Evolutionary conservation across 2,329 filamentous ascomycete species (phyloP).

Genomic region (Aspergillus novoparasiticus): DNA sequence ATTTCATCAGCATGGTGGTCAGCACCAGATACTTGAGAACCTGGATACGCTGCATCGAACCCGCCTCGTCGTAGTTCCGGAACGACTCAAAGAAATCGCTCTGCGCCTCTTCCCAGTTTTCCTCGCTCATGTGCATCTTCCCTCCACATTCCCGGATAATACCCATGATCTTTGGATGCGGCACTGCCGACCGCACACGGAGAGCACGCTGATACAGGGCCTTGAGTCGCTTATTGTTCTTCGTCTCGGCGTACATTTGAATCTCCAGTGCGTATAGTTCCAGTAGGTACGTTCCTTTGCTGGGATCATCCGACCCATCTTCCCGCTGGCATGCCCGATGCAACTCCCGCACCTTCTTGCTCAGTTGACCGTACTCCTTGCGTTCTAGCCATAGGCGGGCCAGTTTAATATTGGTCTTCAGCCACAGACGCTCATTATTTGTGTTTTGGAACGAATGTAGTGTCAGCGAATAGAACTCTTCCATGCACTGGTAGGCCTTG

Average conservation of each 20-base stretch:
- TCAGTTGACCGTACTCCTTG: slow-evolving; percentile 79
- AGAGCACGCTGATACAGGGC: slow-evolving; percentile 87
- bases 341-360: slow-evolving; percentile 82
- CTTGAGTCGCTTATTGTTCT: slow-evolving; percentile 97
- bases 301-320: slow-evolving; percentile 80
- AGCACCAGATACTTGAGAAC: slow-evolving; percentile 96
- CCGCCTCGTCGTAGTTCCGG: slow-evolving; percentile 97
- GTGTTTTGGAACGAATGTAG: slow-evolving; percentile 94
- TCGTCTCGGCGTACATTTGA: slow-evolving; percentile 95
- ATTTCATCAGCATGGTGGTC: slow-evolving; percentile 98
- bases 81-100: slow-evolving; percentile 99
- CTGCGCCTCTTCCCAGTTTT: slow-evolving; percentile 97
- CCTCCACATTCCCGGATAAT: slow-evolving; percentile 98
- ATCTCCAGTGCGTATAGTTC: slow-evolving; percentile 98
- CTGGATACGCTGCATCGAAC: slow-evolving; percentile 92
- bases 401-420: slow-evolving; percentile 98
- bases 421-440: slow-evolving; percentile 94
- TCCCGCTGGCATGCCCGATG: slow-evolving; percentile 85
- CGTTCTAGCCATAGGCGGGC: slow-evolving; percentile 88
- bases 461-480: slow-evolving; percentile 91
- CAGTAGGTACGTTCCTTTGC: slow-evolving; percentile 92
- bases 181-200: slow-evolving; percentile 92
- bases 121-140: slow-evolving; percentile 99
- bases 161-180: slow-evolving; percentile 98
- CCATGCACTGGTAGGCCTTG: slow-evolving; percentile 78